Evolutionary conservation across 176 grass and related monocot species (phyloP).

Genomic region (Ananas comosus): DNA sequence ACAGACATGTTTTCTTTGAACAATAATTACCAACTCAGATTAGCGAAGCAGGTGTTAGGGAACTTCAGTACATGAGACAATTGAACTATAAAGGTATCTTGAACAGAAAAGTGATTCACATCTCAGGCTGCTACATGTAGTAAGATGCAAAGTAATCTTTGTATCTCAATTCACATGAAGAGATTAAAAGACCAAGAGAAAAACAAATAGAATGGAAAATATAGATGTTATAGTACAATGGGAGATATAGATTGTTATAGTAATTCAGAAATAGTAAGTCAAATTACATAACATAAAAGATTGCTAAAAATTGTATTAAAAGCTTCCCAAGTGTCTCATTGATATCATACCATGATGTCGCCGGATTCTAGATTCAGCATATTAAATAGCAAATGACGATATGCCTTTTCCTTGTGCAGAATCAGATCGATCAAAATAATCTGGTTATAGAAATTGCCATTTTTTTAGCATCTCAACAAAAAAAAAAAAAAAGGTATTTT

Average conservation of each 20-base stretch:
- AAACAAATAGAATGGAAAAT: neutral
- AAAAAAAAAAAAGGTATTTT: neutral
- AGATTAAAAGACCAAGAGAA: neutral
- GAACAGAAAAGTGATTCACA: no score
- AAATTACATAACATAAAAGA: no score
- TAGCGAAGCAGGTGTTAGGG: no score
- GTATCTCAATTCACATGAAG: neutral
- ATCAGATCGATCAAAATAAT: slow-evolving; percentile 96
- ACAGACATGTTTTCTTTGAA: no score
- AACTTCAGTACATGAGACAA: no score
- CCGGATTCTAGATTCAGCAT: slow-evolving; percentile 52
- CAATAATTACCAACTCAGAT: no score
- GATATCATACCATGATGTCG: slow-evolving; percentile 37
- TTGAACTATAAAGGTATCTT: no score
- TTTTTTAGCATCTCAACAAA: neutral
- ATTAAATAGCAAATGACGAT: slow-evolving; percentile 82
- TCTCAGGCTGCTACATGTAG: neutral
- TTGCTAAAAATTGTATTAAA: no score
- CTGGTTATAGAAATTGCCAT: slow-evolving; percentile 15
- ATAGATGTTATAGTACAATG: neutral
- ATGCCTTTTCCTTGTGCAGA: slow-evolving; percentile 81
- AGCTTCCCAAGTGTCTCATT: no score
- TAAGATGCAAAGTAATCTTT: neutral
- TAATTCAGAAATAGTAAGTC: no score
- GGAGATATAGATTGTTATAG: neutral